Evolutionary conservation across 495 filamentous ascomycete genomes (phyloP).

Genomic region (Penicillium riverlandense): DNA sequence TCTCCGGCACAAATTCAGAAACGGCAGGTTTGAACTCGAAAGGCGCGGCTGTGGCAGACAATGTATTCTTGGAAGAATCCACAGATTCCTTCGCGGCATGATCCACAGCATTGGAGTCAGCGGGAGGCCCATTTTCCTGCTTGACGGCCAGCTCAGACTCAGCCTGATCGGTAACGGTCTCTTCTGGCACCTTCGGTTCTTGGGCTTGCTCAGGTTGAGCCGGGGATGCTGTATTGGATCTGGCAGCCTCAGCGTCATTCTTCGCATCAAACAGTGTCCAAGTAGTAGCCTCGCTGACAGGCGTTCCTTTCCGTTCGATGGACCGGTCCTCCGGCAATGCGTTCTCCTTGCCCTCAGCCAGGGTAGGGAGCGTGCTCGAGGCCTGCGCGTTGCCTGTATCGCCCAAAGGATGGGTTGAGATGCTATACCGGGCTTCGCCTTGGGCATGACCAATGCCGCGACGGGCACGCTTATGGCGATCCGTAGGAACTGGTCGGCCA

Average conservation of each 20-base stretch:
- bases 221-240: conserved; percentile 27
- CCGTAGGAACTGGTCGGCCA: conserved; percentile 26
- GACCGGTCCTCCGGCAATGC: conserved; percentile 22
- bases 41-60: conserved; percentile 61
- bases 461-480: conserved; percentile 68
- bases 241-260: conserved; percentile 27
- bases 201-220: conserved; percentile 4
- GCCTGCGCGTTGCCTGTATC: conserved; percentile 35
- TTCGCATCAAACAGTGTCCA: conserved; percentile 38
- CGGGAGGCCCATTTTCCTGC: conserved; percentile 1
- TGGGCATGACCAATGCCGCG: conserved; percentile 53
- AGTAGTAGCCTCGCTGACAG: conserved; percentile 33
- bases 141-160: conserved; percentile 4
- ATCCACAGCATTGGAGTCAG: neutral
- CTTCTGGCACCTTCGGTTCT: neutral
- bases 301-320: conserved; percentile 25
- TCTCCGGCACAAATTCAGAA: conserved; percentile 36
- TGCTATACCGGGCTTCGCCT: conserved; percentile 63
- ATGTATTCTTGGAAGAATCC: conserved; percentile 18
- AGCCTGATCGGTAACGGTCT: conserved; percentile 1
- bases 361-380: conserved; percentile 12
- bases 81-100: conserved; percentile 19
- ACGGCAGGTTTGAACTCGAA: conserved; percentile 56
- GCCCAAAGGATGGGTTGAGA: conserved; percentile 40
- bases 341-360: conserved; percentile 43